Base-by-base conservation (phyloP, 139 green algal species). In the Coelastrella sp. region DNA sequence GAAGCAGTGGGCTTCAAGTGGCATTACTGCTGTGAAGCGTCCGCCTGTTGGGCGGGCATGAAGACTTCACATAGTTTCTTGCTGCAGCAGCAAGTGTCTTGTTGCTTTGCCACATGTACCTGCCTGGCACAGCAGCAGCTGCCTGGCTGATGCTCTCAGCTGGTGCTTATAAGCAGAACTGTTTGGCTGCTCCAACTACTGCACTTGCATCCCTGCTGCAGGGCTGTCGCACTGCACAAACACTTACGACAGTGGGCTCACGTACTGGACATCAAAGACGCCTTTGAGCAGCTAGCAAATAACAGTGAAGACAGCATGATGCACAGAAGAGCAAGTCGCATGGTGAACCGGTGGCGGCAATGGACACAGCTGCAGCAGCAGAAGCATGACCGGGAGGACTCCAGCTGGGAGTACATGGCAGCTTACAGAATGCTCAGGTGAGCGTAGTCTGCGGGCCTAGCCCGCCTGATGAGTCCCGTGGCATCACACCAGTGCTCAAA, bases 281-380 rank as follows among this genome's bases (percentile, higher is more conserved):
- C 86, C n/a, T 76, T 90, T 64, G 74, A 85, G 75, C 58, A 73
- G 74, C 74, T 83, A 7, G 23, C 86, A 59, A 32, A 85, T 54
- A 65, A 11, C 6, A 60, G 23, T 60, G 11, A 6, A 23, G 73
- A 83, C 57, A n/a, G 8, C 4, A 4, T 74, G 73, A 14, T 81
- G 71, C 54, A 71, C 57, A 57, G 85, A 7, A 78, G 85, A 17
- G 19, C 58, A 56, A 32, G 19, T 5, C n/a, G 71, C 7, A 83
- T 83, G 86, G 32, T 90, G 14, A 8, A 5, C 4, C 85, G 86
- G 86, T 90, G 86, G 86, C 86, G 60, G n/a, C 58, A 47, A 10
- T 90, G 86, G 86, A 54, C n/a, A 23, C 73, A 75, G 86, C 59
- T 64, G 22, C 60, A 71, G 59, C 73, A 77, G 86, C 60, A 88